Percentiles rank a stretch among this genome's conserved stretches.
phyloP scores from a whole-genome alignment of 129 eudicot genomes.

The Helianthus tuberosus region DNA sequence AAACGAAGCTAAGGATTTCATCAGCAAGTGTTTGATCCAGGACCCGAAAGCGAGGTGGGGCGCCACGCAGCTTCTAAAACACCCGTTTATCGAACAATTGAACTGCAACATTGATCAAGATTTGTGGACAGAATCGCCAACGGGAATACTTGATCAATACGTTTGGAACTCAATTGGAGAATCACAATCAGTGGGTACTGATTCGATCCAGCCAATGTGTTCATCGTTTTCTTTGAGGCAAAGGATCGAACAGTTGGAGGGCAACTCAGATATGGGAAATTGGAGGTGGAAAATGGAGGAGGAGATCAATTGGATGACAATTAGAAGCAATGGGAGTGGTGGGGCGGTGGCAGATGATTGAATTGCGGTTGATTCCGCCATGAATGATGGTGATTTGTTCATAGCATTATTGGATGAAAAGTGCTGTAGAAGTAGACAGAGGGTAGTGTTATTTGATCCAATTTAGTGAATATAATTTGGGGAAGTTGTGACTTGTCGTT shows the following conservation, averaged over 20 bases:
- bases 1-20: constrained; percentile 53
- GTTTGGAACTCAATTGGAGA: constrained; percentile 54
- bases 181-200: constrained; percentile 9
- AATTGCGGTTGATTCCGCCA: constrained; percentile 24
- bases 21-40: constrained; percentile 51
- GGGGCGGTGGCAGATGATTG: constrained; percentile 34
- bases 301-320: constrained; percentile 52
- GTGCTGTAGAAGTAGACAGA: constrained; percentile 37
- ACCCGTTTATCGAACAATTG: constrained; percentile 53
- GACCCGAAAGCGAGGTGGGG: constrained; percentile 69
- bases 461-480: constrained; percentile 17
- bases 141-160: constrained; percentile 72
- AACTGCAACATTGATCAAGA: constrained; percentile 16
- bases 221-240: constrained; percentile 30
- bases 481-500: background rate
- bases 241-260: constrained; percentile 47
- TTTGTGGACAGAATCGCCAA: constrained; percentile 48
- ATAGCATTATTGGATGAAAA: constrained; percentile 24
- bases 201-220: constrained; percentile 1
- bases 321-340: constrained; percentile 39
- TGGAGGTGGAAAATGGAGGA: constrained; percentile 43
- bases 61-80: constrained; percentile 53
- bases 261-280: constrained; percentile 33
- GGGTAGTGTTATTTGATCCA: constrained; percentile 17
- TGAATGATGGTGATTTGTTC: constrained; percentile 25